These are phyloP conservation scores for Moesziomyces globuligerus DNA, from an alignment of 1,284 basidiomycete species.

Conservation along the genomic window DNA sequence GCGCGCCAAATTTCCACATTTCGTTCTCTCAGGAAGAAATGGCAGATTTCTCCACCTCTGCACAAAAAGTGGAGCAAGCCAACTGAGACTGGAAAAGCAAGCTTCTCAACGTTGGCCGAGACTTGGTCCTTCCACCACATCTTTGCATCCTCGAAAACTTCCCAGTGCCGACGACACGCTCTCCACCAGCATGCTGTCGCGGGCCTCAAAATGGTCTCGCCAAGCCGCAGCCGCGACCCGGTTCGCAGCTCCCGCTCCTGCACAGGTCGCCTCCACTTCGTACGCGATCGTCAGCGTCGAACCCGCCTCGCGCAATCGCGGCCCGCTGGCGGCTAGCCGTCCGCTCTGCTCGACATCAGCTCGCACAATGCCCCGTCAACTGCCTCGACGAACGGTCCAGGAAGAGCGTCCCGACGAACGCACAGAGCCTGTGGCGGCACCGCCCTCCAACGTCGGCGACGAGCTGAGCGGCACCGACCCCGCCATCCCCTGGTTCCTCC, in stretches of 20 bases:
- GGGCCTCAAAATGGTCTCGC: conserved; percentile 24
- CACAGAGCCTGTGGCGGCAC: neutral
- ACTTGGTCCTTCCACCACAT: too few species aligned
- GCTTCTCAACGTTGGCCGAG: too few species aligned
- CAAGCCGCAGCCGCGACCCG: conserved; percentile 1
- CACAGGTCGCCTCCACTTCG: conserved; percentile 12
- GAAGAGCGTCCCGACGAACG: conserved; percentile 1
- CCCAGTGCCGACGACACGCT: conserved; percentile 1
- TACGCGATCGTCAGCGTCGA: neutral
- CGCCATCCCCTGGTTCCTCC: conserved; percentile 57
- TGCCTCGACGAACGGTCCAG: conserved; percentile 9
- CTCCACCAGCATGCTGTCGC: conserved; percentile 18
- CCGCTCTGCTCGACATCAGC: conserved; percentile 12
- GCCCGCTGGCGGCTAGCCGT: conserved; percentile 6
- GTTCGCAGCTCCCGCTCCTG: conserved; percentile 3
- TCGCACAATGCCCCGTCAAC: conserved; percentile 21
- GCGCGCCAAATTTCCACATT: too few species aligned
- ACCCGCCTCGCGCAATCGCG: neutral
- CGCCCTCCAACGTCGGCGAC: conserved; percentile 26
- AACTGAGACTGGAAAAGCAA: too few species aligned
- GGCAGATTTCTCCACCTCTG: too few species aligned
- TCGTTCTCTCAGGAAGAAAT: too few species aligned
- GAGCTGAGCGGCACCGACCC: conserved; percentile 47
- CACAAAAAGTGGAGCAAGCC: too few species aligned
- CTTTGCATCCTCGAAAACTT: neutral